Conservation (phyloP, 495 filamentous ascomycete genomes). For the Xylaria grammica region DNA sequence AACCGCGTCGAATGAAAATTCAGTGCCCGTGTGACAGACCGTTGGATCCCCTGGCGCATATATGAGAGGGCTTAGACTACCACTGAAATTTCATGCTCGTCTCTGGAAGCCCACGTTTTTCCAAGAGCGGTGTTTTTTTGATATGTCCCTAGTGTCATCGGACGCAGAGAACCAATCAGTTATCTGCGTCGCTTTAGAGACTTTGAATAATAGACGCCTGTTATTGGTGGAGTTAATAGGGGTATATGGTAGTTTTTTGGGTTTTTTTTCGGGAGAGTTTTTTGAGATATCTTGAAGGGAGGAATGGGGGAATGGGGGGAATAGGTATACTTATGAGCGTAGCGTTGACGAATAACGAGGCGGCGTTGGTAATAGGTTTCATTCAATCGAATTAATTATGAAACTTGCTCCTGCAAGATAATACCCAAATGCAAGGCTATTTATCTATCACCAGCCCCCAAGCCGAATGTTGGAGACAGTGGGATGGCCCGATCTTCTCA, state of each 20-base stretch:
- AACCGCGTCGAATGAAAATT: neutral
- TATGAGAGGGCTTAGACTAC: conserved; percentile 7
- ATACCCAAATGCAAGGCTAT: neutral
- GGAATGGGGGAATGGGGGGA: neutral
- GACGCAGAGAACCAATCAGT: neutral
- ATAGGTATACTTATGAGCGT: conserved; percentile 6
- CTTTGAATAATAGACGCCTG: conserved; percentile 10
- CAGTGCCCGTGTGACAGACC: neutral
- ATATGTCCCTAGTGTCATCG: neutral
- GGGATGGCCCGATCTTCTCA: neutral
- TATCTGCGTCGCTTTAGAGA: neutral
- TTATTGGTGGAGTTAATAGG: conserved; percentile 5
- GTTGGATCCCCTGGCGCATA: neutral
- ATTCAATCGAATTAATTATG: conserved; percentile 1
- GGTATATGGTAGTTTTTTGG: neutral
- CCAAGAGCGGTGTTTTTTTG: neutral
- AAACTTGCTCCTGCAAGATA: neutral
- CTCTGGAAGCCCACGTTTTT: conserved; percentile 8
- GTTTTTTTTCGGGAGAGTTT: neutral
- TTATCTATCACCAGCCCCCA: neutral
- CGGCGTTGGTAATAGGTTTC: conserved; percentile 14
- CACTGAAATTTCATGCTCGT: neutral
- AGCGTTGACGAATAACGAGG: conserved; percentile 22
- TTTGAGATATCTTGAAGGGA: neutral
- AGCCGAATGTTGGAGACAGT: neutral